These are phyloP conservation scores for Saccharomycopsis fibuligera DNA, from an alignment of 805 yeast species.

Conservation along the genomic window DNA sequence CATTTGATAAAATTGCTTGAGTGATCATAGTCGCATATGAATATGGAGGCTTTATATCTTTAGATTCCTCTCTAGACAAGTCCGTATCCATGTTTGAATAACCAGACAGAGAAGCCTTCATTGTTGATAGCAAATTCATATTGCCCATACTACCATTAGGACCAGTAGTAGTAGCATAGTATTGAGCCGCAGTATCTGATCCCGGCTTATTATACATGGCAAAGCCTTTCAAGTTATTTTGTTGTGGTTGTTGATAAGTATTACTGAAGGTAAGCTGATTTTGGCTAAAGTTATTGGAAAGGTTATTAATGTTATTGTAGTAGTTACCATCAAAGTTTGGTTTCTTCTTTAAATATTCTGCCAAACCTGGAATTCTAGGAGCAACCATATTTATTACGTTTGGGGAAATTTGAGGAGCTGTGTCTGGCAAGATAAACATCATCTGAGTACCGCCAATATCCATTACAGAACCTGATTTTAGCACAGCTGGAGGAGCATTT, in stretches of 20 bases:
- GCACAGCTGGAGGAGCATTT: conserved; percentile 39
- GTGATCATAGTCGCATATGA: conserved; percentile 98
- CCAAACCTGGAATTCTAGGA: conserved; percentile 26
- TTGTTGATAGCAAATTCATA: conserved; percentile 4
- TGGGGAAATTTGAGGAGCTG: conserved; percentile 59
- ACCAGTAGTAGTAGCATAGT: neutral
- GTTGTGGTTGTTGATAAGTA: conserved; percentile 25
- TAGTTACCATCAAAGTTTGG: conserved; percentile 6
- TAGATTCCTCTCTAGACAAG: conserved; percentile 82
- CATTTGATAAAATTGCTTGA: conserved; percentile 85
- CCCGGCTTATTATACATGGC: neutral
- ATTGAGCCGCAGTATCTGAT: neutral
- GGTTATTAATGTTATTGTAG: conserved; percentile 23
- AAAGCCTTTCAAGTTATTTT: neutral
- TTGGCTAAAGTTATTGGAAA: conserved; percentile 12
- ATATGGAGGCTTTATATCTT: conserved; percentile 93
- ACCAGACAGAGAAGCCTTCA: conserved; percentile 13
- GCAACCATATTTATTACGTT: conserved; percentile 30
- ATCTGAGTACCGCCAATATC: conserved; percentile 97
- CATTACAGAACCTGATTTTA: conserved; percentile 81
- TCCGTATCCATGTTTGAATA: conserved; percentile 36
- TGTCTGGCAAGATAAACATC: conserved; percentile 97
- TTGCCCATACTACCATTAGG: neutral
- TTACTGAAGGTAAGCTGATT: conserved; percentile 17
- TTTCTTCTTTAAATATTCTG: conserved; percentile 25